Base-by-base conservation (phyloP, 345 rosid genomes). In the Boechera retrofracta region DNA sequence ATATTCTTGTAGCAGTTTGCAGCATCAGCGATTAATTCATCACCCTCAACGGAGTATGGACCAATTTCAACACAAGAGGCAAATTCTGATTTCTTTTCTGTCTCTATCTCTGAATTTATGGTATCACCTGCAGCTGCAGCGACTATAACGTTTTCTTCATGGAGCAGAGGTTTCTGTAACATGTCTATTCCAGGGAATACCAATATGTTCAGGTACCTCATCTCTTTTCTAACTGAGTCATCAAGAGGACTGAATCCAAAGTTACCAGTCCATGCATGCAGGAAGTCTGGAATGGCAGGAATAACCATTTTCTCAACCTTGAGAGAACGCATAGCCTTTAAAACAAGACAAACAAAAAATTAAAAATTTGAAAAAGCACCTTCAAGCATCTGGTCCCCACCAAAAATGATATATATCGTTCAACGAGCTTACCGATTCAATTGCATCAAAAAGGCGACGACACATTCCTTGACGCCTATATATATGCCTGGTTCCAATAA, bases 381-480 rank as follows among this genome's bases (percentile, higher is more conserved):
- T 62, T 55, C 26, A 58, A 61, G 44, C 32, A 51, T 35, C 31
- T 10, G 29, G 35, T 38, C 10, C 64, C 45, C 11, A 71, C 18
- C 45, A 68, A 49, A 18, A 54, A 45, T 63, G 67, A 54, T 33
- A 29, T 10, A 29, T 13, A 26, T 21, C 31, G 67, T 41, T 35
- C 18, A 47, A 51, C 13, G 35, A 67, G 59, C 77, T 71, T 67
- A 76, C 80, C 48, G 65, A 71, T 57, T 80, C 80, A 35, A 80
- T 76, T 29, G 80, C 83, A 72, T 71, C 74, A 35, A 75, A 76
- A 39, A 80, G 83, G 48, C 77, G 73, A 15, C 76, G 80, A 13
- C 77, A 76, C 83, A 80, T 80, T 61, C 80, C 80, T 76, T 80
- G 80, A 45, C 77, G 77, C 67, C 83, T 72, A 38, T 80, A 80